These are phyloP conservation scores for Leishmania tropica DNA, from an alignment of 208 protist genomes.

Conservation along the genomic window DNA sequence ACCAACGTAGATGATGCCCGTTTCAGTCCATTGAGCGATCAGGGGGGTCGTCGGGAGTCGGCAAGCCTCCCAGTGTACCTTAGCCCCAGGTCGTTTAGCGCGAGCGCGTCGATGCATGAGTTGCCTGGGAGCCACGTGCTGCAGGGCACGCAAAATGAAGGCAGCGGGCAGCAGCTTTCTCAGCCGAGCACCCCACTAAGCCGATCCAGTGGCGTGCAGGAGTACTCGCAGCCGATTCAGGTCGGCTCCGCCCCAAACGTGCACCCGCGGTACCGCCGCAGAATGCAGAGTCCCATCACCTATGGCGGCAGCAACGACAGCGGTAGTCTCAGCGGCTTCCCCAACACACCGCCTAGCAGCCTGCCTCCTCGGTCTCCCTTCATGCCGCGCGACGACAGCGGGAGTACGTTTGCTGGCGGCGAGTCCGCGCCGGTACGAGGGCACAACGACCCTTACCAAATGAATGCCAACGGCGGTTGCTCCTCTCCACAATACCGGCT, in stretches of 20 bases:
- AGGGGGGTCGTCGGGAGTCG: constrained; percentile 1
- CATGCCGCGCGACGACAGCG: constrained; percentile 22
- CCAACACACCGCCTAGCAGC: constrained; percentile 24
- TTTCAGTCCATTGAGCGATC: constrained; percentile 18
- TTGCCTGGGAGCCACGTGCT: neutral
- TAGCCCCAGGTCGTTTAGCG: constrained; percentile 20
- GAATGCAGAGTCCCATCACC: constrained; percentile 31
- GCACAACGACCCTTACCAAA: constrained; percentile 37
- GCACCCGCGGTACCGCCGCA: constrained; percentile 29
- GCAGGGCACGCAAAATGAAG: constrained; percentile 2
- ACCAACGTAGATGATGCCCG: constrained; percentile 24
- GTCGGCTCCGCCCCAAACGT: constrained; percentile 34
- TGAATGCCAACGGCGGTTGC: constrained; percentile 10
- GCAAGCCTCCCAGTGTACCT: constrained; percentile 2
- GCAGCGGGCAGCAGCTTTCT: constrained; percentile 6
- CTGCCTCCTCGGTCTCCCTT: constrained; percentile 32
- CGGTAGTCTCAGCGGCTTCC: constrained; percentile 22
- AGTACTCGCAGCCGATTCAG: constrained; percentile 40
- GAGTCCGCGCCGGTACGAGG: constrained; percentile 19
- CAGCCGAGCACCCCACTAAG: constrained; percentile 23
- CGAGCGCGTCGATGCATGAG: constrained; percentile 7
- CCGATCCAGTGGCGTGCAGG: constrained; percentile 13
- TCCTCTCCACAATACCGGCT: constrained; percentile 21
- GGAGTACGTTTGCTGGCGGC: constrained; percentile 8
- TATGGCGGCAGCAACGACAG: constrained; percentile 18